Conservation (phyloP, 768 basidiomycete species). For the Lentinula sp. region DNA sequence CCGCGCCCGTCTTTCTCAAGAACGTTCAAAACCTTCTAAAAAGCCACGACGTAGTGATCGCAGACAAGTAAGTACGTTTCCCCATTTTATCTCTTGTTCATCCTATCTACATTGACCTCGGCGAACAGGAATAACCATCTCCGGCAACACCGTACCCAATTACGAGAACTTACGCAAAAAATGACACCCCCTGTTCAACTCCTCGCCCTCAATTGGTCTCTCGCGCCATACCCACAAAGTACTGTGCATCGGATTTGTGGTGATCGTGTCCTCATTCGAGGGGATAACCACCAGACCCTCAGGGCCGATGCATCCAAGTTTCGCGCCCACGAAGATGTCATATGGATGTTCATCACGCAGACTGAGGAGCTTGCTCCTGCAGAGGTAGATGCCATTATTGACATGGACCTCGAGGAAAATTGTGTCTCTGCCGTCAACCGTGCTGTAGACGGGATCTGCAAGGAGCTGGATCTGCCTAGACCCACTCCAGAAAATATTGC, state of each 20-base stretch:
- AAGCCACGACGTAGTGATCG: constrained; percentile 74
- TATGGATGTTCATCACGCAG: constrained; percentile 75
- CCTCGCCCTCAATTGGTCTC: constrained; percentile 76
- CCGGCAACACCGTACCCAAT: constrained; percentile 64
- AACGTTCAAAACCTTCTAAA: constrained; percentile 63
- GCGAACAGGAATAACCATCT: constrained; percentile 78
- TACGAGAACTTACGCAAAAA: constrained; percentile 48
- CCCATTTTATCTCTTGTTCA: not conserved
- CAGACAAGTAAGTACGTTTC: constrained; percentile 68
- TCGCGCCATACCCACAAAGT: constrained; percentile 46
- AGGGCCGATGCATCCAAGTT: constrained; percentile 41
- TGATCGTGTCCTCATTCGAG: constrained; percentile 68
- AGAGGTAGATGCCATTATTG: constrained; percentile 65
- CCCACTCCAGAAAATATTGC: constrained; percentile 54
- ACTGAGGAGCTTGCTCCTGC: constrained; percentile 51
- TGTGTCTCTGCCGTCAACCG: constrained; percentile 48
- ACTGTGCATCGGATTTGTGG: constrained; percentile 71
- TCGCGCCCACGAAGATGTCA: constrained; percentile 66
- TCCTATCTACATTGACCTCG: not conserved
- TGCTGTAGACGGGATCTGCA: constrained; percentile 53
- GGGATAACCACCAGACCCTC: constrained; percentile 82
- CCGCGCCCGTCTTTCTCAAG: constrained; percentile 62
- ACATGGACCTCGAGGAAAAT: constrained; percentile 55
- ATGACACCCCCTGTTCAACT: constrained; percentile 56
- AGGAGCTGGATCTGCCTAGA: constrained; percentile 43